Base-by-base conservation (phyloP, 805 yeast species). In the Clavispora santaluciae region DNA sequence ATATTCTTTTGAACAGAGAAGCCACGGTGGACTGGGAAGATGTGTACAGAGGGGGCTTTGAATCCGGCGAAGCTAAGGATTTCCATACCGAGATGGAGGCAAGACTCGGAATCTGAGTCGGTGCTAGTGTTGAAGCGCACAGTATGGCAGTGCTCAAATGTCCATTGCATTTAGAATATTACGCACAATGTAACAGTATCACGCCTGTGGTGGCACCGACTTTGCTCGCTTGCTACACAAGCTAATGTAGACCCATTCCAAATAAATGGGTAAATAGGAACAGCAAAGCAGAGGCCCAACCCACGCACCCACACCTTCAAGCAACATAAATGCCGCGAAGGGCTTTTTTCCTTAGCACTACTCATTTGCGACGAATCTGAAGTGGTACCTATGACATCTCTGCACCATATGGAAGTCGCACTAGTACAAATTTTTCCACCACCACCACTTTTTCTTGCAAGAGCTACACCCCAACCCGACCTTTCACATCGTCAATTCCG, bases 21-120 rank as follows among this genome's bases (percentile, higher is more conserved):
- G 64, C 81, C 16, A 63, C 78, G 12, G 67, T 91, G 31, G 96
- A 87, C 54, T 91, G 98, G 97, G 98, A 93, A 55, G 98, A 93
- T 55, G 75, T 91, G 16, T 90, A 90, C 61, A 70, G 72, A 21
- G 83, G 75, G n/a, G 76, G 77, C 38, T 57, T 70, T 46, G 72
- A 68, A 48, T 59, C 60, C 21, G 72, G 72, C 1, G 49, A 58
- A 21, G 68, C 58, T 21, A 51, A 48, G 45, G 86, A 81, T 54
- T 76, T 88, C 68, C 95, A 87, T 59, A 57, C 79, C 12, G 88
- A 83, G 53, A 72, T 88, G 73, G 93, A 85, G 62, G 75, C 66
- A 56, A 73, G 70, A 42, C 64, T 83, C 65, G 80, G 81, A 35
- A 68, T 78, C 42, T 74, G 61, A 15, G 26, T 23, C 12, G 12